Conservation (phyloP, 106 monocot species). For the Triglochin maritima region DNA sequence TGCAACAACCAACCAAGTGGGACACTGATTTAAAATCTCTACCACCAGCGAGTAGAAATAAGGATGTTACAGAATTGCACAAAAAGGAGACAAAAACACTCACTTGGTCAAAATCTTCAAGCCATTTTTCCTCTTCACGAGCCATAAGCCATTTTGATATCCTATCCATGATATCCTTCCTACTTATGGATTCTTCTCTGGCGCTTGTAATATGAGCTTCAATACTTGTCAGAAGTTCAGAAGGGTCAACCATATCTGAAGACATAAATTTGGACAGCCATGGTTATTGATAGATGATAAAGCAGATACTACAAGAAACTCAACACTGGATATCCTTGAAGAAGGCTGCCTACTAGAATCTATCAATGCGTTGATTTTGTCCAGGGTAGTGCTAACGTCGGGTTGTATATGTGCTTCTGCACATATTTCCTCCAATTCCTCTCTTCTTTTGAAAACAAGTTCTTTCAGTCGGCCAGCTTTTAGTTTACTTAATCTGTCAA, state of each 20-base stretch:
- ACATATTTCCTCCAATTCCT: slow-evolving; percentile 84
- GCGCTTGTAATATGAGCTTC: slow-evolving; percentile 73
- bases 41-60: neutral
- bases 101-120: slow-evolving; percentile 87
- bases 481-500: slow-evolving; percentile 58
- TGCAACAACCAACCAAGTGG: slow-evolving; percentile 9
- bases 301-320: neutral
- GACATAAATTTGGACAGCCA: neutral
- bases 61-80: neutral
- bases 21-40: neutral
- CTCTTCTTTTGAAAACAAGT: slow-evolving; percentile 55
- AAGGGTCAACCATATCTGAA: slow-evolving; percentile 78
- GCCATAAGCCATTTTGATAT: slow-evolving; percentile 73
- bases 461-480: slow-evolving; percentile 89
- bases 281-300: too few species aligned
- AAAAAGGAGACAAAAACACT: neutral
- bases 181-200: slow-evolving; percentile 57
- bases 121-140: slow-evolving; percentile 94
- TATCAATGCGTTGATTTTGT: slow-evolving; percentile 66
- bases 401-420: slow-evolving; percentile 68
- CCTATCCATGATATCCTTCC: slow-evolving; percentile 86
- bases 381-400: slow-evolving; percentile 55
- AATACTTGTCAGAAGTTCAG: slow-evolving; percentile 71
- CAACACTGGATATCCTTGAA: neutral
- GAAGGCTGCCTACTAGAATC: slow-evolving; percentile 46